Evolutionary conservation across 441 rosid species (phyloP).

Genomic region (Pelargonium fulgidum): DNA sequence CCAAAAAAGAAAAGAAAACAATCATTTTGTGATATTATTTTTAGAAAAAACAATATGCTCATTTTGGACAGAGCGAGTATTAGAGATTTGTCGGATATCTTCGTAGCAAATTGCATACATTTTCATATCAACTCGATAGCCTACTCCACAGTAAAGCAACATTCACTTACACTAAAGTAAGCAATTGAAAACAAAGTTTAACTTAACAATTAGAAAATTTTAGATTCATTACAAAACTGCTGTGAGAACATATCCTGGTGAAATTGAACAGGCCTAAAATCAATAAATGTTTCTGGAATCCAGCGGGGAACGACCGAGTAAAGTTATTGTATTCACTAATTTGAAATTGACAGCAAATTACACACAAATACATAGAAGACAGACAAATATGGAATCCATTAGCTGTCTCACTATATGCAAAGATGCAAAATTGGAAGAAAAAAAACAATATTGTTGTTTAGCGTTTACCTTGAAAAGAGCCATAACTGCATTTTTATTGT

Average conservation of each 20-base stretch:
- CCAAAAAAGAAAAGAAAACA: no score
- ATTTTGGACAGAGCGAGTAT: no score
- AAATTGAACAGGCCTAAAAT: neutral
- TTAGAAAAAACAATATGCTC: no score
- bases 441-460: neutral
- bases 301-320: neutral
- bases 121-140: neutral
- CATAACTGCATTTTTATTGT: slow-evolving; percentile 6
- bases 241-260: no score
- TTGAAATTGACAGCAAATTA: neutral
- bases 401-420: no score
- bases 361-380: neutral
- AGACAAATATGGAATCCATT: neutral
- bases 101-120: no score
- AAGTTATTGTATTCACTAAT: neutral
- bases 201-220: neutral
- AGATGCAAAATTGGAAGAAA: neutral
- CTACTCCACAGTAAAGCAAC: neutral
- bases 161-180: neutral
- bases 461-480: neutral
- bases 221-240: neutral
- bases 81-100: no score
- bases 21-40: no score
- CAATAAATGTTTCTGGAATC: neutral
- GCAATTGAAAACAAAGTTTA: neutral